These are phyloP conservation scores for Ampelomyces quisqualis DNA, from an alignment of 2,329 filamentous ascomycete species.

Conservation along the genomic window DNA sequence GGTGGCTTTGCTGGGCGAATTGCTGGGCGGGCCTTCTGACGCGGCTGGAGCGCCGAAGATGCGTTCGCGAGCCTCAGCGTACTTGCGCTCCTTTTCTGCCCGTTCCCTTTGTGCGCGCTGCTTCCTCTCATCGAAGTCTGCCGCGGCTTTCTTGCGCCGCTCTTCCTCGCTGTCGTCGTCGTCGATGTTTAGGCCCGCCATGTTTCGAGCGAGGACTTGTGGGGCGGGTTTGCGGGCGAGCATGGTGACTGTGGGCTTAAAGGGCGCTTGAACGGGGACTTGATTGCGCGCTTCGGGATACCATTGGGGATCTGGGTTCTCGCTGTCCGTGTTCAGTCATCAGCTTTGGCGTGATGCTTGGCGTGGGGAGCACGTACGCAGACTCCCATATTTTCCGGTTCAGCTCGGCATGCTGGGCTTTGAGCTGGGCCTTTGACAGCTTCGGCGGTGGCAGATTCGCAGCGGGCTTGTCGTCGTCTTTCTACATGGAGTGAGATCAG, in stretches of 20 bases:
- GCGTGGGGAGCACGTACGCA: slow-evolving; percentile 61
- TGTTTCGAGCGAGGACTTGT: slow-evolving; percentile 60
- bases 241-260: slow-evolving; percentile 81
- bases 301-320: slow-evolving; percentile 71
- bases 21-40: slow-evolving; percentile 39
- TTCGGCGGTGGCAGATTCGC: slow-evolving; percentile 47
- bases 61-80: slow-evolving; percentile 84
- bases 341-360: slow-evolving; percentile 9
- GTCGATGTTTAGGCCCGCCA: slow-evolving; percentile 50
- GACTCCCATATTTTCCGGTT: slow-evolving; percentile 88
- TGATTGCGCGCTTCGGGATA: slow-evolving; percentile 67
- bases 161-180: slow-evolving; percentile 66
- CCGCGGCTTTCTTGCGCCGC: slow-evolving; percentile 59
- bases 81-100: slow-evolving; percentile 87
- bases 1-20: slow-evolving; percentile 35
- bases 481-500: slow-evolving; percentile 31
- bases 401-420: slow-evolving; percentile 76
- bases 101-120: slow-evolving; percentile 74
- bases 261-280: slow-evolving; percentile 67
- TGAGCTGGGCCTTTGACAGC: slow-evolving; percentile 72
- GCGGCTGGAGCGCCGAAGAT: slow-evolving; percentile 68
- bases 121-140: slow-evolving; percentile 74
- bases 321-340: slow-evolving; percentile 51
- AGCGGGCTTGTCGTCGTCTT: slow-evolving; percentile 42
- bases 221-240: slow-evolving; percentile 77